These are phyloP conservation scores for Cercospora sp. DNA, from an alignment of 2,329 filamentous ascomycete genomes.

Conservation along the genomic window DNA sequence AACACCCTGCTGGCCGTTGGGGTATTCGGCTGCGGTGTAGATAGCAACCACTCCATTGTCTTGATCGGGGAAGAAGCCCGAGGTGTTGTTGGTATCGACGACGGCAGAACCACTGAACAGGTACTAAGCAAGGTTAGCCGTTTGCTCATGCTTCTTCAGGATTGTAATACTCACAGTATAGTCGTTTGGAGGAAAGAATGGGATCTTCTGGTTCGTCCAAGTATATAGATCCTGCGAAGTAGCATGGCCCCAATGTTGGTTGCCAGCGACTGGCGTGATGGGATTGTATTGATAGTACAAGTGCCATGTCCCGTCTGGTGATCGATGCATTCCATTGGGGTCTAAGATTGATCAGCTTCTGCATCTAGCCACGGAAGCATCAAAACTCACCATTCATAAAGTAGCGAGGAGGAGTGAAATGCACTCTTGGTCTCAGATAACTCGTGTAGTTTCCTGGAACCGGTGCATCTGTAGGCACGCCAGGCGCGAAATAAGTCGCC, in stretches of 20 bases:
- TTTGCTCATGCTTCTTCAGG: background rate
- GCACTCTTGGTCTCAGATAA: conserved; percentile 53
- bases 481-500: conserved; percentile 31
- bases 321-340: conserved; percentile 64
- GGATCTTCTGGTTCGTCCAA: conserved; percentile 66
- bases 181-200: conserved; percentile 58
- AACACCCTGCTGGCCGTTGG: conserved; percentile 35
- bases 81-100: conserved; percentile 64
- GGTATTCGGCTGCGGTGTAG: conserved; percentile 51
- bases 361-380: background rate
- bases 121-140: conserved; percentile 32
- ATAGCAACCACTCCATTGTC: conserved; percentile 64
- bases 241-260: conserved; percentile 64
- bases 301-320: conserved; percentile 60
- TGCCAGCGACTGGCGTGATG: conserved; percentile 45
- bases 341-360: conserved; percentile 49
- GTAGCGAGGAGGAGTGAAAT: conserved; percentile 56
- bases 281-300: conserved; percentile 66
- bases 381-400: conserved; percentile 52
- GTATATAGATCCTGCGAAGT: conserved; percentile 63
- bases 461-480: conserved; percentile 39
- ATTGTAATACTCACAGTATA: conserved; percentile 36
- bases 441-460: conserved; percentile 45
- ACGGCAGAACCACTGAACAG: conserved; percentile 59
- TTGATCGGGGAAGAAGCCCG: conserved; percentile 63